Evolutionary conservation across 495 filamentous ascomycete species (phyloP).

Genomic region (Entonaema liquescens): DNA sequence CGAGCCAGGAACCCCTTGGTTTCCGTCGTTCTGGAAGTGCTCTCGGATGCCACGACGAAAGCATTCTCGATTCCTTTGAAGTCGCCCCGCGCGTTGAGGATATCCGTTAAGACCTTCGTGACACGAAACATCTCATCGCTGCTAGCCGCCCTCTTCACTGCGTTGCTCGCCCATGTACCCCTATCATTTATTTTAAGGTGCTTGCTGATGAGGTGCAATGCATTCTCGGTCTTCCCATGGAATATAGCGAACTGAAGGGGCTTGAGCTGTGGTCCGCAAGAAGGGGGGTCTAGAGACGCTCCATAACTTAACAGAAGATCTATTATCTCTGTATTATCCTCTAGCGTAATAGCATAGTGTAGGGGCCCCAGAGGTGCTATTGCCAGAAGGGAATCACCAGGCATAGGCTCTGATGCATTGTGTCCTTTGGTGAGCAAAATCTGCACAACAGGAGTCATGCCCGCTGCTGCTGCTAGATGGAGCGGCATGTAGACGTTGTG

Average conservation of each 20-base stretch:
- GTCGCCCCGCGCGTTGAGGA: background rate
- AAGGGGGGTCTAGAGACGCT: background rate
- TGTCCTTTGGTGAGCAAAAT: background rate
- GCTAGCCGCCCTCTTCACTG: background rate
- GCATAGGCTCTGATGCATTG: background rate
- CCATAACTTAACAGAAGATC: background rate
- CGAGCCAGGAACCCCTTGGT: background rate
- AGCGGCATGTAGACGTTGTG: background rate
- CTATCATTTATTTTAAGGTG: background rate
- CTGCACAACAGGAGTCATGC: background rate
- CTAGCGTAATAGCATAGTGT: background rate
- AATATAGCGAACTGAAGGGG: too few species aligned
- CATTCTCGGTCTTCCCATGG: background rate
- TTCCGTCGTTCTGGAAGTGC: background rate
- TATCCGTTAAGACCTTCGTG: background rate
- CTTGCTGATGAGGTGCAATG: background rate
- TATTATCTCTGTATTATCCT: background rate
- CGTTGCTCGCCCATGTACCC: background rate
- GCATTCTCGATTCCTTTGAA: background rate
- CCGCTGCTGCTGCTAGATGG: background rate
- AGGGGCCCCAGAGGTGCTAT: background rate
- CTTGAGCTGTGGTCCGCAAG: too few species aligned
- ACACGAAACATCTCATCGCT: background rate
- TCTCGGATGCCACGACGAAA: background rate
- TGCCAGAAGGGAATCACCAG: too few species aligned